Conservation (phyloP, 129 eudicot species). For the Calendula officinalis region DNA sequence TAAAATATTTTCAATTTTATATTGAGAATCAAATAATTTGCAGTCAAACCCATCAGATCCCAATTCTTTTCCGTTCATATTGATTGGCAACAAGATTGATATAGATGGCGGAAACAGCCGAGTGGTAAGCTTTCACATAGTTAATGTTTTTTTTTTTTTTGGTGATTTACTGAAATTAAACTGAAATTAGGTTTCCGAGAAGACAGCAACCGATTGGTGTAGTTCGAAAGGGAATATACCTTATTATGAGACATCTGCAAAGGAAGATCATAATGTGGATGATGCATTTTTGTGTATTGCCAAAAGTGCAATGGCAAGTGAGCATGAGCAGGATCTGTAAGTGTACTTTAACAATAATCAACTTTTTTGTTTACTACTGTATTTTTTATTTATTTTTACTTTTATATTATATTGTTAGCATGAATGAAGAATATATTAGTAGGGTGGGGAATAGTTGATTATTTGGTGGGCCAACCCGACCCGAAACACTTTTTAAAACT, state of each 20-base stretch:
- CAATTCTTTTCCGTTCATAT: conserved; percentile 62
- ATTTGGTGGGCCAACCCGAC: no score
- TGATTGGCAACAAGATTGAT: conserved; percentile 83
- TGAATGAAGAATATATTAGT: no score
- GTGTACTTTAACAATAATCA: conserved; percentile 22
- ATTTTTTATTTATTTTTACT: no score
- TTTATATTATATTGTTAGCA: not conserved
- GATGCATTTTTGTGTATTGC: conserved; percentile 65
- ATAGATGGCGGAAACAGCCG: conserved; percentile 90
- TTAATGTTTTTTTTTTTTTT: not conserved
- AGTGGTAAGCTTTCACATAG: conserved; percentile 49
- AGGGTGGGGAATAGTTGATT: no score
- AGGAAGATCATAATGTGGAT: conserved; percentile 77
- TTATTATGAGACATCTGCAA: conserved; percentile 84
- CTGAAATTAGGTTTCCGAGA: conserved; percentile 63
- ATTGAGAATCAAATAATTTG: not conserved
- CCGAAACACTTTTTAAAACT: no score
- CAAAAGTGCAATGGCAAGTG: conserved; percentile 69
- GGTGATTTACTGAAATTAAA: not conserved
- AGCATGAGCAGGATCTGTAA: conserved; percentile 81
- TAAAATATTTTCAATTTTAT: no score
- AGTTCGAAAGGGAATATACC: conserved; percentile 81
- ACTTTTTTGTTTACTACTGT: not conserved
- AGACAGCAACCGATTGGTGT: conserved; percentile 85
- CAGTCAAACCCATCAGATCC: conserved; percentile 85